Evolutionary conservation across 768 basidiomycete species (phyloP).

Genomic region (Ephemerocybe angulata): DNA sequence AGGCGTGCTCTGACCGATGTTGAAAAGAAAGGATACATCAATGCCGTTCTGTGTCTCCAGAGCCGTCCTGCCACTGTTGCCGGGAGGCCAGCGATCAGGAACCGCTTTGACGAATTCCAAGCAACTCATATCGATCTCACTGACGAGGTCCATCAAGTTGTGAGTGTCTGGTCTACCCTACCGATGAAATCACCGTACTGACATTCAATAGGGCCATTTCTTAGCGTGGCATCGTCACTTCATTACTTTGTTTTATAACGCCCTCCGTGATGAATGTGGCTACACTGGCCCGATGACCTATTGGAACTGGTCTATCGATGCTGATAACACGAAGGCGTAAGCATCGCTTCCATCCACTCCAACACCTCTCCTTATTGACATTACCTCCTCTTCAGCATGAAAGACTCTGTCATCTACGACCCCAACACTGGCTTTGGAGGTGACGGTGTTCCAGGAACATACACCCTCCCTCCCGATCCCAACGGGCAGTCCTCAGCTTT

Average conservation of each 20-base stretch:
- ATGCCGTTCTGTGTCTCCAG: constrained; percentile 19
- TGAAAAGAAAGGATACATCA: constrained; percentile 14
- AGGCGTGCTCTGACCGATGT: constrained; percentile 1
- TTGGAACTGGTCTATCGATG: constrained; percentile 6
- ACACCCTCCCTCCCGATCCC: constrained; percentile 1
- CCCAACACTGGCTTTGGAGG: constrained; percentile 6
- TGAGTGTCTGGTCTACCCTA: constrained; percentile 4
- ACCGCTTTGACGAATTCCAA: constrained; percentile 25
- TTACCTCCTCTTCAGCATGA: background rate
- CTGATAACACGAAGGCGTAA: background rate
- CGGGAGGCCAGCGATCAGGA: background rate
- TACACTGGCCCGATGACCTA: constrained; percentile 20
- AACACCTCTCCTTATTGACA: background rate
- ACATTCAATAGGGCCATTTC: constrained; percentile 20
- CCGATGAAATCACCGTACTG: background rate
- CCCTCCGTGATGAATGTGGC: constrained; percentile 21
- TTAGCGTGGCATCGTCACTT: constrained; percentile 25
- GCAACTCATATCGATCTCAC: constrained; percentile 22
- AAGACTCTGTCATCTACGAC: constrained; percentile 3
- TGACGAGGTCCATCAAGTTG: constrained; percentile 20
- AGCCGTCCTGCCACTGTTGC: background rate
- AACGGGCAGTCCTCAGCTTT: background rate
- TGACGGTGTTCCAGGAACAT: constrained; percentile 4
- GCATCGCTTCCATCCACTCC: background rate
- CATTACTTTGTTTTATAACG: constrained; percentile 19